phyloP scores from a whole-genome alignment of 495 filamentous ascomycete species.

The Annulohypoxylon bovei region DNA sequence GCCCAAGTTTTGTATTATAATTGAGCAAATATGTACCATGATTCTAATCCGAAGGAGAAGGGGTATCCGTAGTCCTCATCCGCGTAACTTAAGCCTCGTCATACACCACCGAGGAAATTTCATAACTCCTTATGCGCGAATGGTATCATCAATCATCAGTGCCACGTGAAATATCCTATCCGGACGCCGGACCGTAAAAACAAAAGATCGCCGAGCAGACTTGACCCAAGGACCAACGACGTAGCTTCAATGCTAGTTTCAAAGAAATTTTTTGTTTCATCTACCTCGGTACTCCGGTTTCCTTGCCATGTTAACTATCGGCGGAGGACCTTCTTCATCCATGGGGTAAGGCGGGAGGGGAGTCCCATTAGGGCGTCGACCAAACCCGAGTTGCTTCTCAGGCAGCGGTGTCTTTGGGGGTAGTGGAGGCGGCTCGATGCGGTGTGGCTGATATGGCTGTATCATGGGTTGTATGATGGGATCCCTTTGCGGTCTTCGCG shows the following conservation, averaged over 20 bases:
- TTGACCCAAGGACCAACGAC: not conserved
- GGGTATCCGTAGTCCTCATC: slow-evolving; percentile 37
- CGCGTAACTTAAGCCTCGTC: slow-evolving; percentile 5
- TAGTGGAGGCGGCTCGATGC: slow-evolving; percentile 74
- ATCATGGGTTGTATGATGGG: slow-evolving; percentile 45
- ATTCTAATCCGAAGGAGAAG: slow-evolving; percentile 10
- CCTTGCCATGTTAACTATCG: slow-evolving; percentile 80
- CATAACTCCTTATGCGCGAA: slow-evolving; percentile 17
- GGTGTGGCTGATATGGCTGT: slow-evolving; percentile 57
- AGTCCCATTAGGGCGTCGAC: slow-evolving; percentile 44
- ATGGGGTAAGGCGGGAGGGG: slow-evolving; percentile 77
- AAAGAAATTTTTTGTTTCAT: slow-evolving; percentile 33
- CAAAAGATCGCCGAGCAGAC: not conserved
- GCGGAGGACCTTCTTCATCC: slow-evolving; percentile 83
- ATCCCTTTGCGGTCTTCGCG: slow-evolving; percentile 54
- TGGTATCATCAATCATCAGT: slow-evolving; percentile 38
- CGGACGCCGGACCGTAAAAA: slow-evolving; percentile 22
- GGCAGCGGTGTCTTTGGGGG: slow-evolving; percentile 87
- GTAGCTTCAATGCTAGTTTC: not conserved
- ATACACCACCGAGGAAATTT: not conserved
- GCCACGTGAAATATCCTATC: slow-evolving; percentile 13
- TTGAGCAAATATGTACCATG: not conserved
- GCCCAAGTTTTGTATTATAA: not conserved
- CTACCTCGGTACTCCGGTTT: slow-evolving; percentile 80
- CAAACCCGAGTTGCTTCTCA: slow-evolving; percentile 45